Evolutionary conservation across 176 grass and related monocot genomes (phyloP).

Genomic region (Thalia dealbata): DNA sequence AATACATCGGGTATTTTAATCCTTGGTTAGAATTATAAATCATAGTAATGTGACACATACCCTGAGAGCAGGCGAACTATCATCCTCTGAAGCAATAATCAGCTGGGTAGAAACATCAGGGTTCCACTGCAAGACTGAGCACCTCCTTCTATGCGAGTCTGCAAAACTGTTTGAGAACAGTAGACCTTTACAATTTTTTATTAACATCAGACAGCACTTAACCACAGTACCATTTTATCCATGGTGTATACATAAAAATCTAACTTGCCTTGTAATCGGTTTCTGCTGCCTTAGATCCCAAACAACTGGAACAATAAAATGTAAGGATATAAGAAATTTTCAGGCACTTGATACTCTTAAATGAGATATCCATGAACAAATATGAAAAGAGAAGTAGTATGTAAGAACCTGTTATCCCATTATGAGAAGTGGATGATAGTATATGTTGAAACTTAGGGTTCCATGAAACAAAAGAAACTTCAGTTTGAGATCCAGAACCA

Average conservation of each 20-base stretch:
- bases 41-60: slow-evolving; percentile 29
- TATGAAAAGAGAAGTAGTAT: slow-evolving; percentile 3
- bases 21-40: neutral
- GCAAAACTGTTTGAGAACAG: slow-evolving; percentile 57
- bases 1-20: too few species aligned
- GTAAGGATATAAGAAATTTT: slow-evolving; percentile 16
- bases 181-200: neutral
- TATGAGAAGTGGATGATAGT: slow-evolving; percentile 73
- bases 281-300: slow-evolving; percentile 95
- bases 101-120: slow-evolving; percentile 89
- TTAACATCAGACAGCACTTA: too few species aligned
- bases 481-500: slow-evolving; percentile 69
- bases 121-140: slow-evolving; percentile 98
- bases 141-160: slow-evolving; percentile 76
- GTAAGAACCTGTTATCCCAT: slow-evolving; percentile 72
- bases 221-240: neutral
- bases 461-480: slow-evolving; percentile 90
- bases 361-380: neutral
- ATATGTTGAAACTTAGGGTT: slow-evolving; percentile 97
- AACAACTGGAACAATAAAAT: slow-evolving; percentile 52
- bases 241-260: neutral
- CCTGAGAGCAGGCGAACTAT: slow-evolving; percentile 77
- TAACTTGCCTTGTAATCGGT: slow-evolving; percentile 69
- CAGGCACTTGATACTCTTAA: slow-evolving; percentile 7
- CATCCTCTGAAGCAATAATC: slow-evolving; percentile 94